phyloP scores from a whole-genome alignment of 441 rosid genomes.

The Euphorbia celastroides region DNA sequence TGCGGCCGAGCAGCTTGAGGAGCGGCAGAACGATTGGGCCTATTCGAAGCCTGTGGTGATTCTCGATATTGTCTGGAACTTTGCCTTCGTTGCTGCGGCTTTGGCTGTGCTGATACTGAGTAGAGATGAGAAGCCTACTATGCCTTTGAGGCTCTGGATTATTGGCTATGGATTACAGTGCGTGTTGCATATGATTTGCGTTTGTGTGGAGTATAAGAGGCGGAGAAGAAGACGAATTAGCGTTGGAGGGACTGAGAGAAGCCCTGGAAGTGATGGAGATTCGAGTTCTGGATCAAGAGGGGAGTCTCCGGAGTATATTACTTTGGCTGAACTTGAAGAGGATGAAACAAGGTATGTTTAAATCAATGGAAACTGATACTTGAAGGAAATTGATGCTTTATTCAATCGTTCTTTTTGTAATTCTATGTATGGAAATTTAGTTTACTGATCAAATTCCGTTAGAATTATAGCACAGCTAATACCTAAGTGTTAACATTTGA shows the following conservation, averaged over 20 bases:
- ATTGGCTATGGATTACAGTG: constrained; percentile 82
- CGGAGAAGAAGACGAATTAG: constrained; percentile 47
- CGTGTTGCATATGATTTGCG: constrained; percentile 78
- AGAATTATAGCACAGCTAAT: too few species aligned
- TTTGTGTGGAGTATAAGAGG: constrained; percentile 69
- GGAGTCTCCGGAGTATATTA: constrained; percentile 52
- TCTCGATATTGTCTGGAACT: constrained; percentile 82
- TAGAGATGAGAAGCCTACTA: constrained; percentile 49
- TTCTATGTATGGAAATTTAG: not conserved
- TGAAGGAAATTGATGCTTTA: not conserved
- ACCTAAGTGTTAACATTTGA: not conserved
- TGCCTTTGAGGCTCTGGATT: constrained; percentile 85
- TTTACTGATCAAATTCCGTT: not conserved
- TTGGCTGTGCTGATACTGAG: constrained; percentile 58
- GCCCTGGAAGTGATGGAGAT: constrained; percentile 23
- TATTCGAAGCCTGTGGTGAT: constrained; percentile 96
- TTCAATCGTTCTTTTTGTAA: not conserved
- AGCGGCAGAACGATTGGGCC: constrained; percentile 98
- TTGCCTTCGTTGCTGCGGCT: constrained; percentile 78
- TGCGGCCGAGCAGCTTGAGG: constrained; percentile 95
- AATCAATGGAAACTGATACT: too few species aligned
- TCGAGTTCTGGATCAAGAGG: constrained; percentile 47
- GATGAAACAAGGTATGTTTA: constrained; percentile 48
- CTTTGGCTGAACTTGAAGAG: constrained; percentile 53
- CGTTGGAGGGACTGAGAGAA: constrained; percentile 5